A percentile compares a stretch with the other conserved stretches of the same genome.
Conservation (phyloP, 2,329 filamentous ascomycete species). For the Fusarium sp. region DNA sequence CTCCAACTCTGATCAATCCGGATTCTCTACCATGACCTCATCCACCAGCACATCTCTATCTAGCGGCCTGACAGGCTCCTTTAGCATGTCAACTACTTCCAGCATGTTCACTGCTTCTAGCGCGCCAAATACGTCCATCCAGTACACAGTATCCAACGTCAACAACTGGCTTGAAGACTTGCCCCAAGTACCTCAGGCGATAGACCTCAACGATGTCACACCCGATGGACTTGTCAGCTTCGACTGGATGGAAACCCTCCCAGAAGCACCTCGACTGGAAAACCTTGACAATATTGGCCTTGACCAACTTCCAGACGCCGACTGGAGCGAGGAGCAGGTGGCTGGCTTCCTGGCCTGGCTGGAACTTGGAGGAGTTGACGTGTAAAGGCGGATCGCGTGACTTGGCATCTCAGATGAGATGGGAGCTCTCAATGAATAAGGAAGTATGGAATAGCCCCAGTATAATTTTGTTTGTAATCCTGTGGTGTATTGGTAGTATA, state of each 20-base stretch:
- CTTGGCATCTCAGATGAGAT: no score
- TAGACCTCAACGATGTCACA: background rate
- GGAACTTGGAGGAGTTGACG: background rate
- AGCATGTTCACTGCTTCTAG: background rate
- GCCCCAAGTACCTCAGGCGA: no score
- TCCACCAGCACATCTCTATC: background rate
- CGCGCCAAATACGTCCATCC: accelerated
- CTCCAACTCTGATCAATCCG: background rate
- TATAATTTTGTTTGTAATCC: no score
- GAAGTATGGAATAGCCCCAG: no score
- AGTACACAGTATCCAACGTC: background rate
- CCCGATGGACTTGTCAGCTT: background rate
- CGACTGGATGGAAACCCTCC: background rate
- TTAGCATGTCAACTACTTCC: background rate
- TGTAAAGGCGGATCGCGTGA: no score
- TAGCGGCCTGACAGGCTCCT: background rate
- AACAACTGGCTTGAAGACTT: background rate
- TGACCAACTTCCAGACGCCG: background rate
- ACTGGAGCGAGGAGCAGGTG: background rate
- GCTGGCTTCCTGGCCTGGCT: background rate
- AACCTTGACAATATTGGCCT: background rate
- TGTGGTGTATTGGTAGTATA: no score
- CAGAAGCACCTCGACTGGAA: background rate
- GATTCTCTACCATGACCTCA: background rate
- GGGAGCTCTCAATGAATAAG: no score